Conservation (phyloP, 2,329 filamentous ascomycete species). For the Aspergillus sergii region DNA sequence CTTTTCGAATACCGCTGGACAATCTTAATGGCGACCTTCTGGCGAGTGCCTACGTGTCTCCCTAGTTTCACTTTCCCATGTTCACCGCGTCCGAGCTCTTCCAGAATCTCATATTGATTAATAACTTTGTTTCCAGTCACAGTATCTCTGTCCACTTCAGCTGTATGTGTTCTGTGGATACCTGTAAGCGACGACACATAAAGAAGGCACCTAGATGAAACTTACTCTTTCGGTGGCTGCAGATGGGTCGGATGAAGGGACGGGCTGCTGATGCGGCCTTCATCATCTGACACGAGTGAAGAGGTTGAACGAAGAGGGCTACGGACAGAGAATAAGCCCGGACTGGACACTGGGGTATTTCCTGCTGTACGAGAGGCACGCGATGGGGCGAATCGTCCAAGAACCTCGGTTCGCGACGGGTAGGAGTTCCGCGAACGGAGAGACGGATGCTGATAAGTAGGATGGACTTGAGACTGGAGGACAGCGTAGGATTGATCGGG, state of each 20-base stretch:
- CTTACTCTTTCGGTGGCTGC: slow-evolving; percentile 76
- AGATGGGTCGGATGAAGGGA: slow-evolving; percentile 72
- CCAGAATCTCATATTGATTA: slow-evolving; percentile 96
- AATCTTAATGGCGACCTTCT: slow-evolving; percentile 96
- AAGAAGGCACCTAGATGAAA: not conserved
- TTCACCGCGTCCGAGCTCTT: slow-evolving; percentile 92
- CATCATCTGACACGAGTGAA: slow-evolving; percentile 39
- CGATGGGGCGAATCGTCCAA: slow-evolving; percentile 23
- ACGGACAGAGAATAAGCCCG: slow-evolving; percentile 48
- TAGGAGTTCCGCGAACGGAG: slow-evolving; percentile 49
- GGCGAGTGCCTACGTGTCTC: slow-evolving; percentile 72
- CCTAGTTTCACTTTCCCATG: slow-evolving; percentile 98
- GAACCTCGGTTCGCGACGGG: slow-evolving; percentile 38
- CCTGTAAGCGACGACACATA: not conserved
- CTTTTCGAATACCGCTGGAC: slow-evolving; percentile 95
- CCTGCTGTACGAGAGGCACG: slow-evolving; percentile 45
- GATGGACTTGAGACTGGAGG: slow-evolving; percentile 47
- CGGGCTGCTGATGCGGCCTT: slow-evolving; percentile 54
- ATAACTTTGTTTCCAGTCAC: slow-evolving; percentile 92
- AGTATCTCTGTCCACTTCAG: slow-evolving; percentile 84
- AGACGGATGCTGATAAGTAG: slow-evolving; percentile 41
- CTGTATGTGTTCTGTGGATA: slow-evolving; percentile 73
- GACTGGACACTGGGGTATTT: slow-evolving; percentile 52
- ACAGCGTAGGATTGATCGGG: slow-evolving; percentile 53
- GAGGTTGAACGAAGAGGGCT: slow-evolving; percentile 32